Conservation (phyloP, 352 stramenopile genomes). For the Pythium brassicae region DNA sequence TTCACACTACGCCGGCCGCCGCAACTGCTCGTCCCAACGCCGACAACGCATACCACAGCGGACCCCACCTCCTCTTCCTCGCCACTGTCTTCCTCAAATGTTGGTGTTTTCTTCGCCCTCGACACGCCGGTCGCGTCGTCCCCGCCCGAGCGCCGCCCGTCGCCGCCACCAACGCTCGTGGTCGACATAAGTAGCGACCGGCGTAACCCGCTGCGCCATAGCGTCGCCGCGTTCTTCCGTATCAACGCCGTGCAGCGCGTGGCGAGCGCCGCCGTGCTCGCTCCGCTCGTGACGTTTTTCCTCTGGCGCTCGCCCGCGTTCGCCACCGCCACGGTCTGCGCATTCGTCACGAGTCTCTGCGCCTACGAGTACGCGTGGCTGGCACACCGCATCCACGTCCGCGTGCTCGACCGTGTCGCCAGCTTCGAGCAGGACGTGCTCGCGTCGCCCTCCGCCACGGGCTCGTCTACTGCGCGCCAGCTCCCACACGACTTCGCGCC, state of each 20-base stretch:
- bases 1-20: neutral
- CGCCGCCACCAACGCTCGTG: neutral
- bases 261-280: conserved; percentile 49
- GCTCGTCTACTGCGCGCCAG: conserved; percentile 1
- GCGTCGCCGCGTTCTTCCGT: conserved; percentile 11
- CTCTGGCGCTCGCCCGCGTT: conserved; percentile 62
- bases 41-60: neutral
- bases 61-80: conserved; percentile 1
- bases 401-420: conserved; percentile 21
- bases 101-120: conserved; percentile 11
- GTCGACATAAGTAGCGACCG: neutral
- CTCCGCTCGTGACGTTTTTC: conserved; percentile 60
- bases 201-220: neutral
- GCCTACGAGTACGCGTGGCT: conserved; percentile 74
- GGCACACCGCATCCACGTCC: conserved; percentile 56
- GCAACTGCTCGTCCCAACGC: neutral
- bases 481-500: neutral
- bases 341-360: conserved; percentile 56
- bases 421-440: conserved; percentile 9
- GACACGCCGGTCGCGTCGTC: conserved; percentile 14
- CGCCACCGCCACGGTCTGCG: conserved; percentile 61
- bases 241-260: conserved; percentile 61
- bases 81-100: neutral
- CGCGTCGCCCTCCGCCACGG: conserved; percentile 10
- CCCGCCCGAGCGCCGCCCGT: neutral